Evolutionary conservation across 2,329 filamentous ascomycete genomes (phyloP), one percentile per base, ranked within the genome.

Genomic region (Domatiomyces catenatus): DNA sequence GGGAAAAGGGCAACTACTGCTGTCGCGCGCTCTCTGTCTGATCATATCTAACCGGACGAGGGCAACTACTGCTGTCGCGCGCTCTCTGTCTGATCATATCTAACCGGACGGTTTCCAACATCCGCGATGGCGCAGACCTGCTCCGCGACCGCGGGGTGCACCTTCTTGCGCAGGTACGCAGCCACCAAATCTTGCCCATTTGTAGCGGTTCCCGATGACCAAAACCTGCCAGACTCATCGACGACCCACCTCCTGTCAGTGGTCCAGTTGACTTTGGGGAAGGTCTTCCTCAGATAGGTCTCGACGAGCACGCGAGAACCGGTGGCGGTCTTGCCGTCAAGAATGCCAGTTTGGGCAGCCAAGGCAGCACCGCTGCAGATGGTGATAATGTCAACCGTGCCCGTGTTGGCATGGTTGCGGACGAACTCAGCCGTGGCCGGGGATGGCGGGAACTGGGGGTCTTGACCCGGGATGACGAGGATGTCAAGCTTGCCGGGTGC

Each of bases 401-500:
- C 59, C 43, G 48, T 57, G 5, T 57, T 58, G 10, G 64, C 53
- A 55, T 69, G 67, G 7, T 49, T 51, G 12, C 60, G 58, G 15
- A 69, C 52, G 48, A 67, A 69, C 1, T 60, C 56, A 3, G 61
- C 46, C 18, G 60, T 61, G 28, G 60, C 59, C 10, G 62, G 58
- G 1, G 56, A 52, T n/a, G n/a, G n/a, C n/a, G 0, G 64, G 64
- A 0, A 61, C 51, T 3, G 50, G 0, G 66, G 67, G 5, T 67
- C 60, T 0, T 67, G 64, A 2, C 67, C 67, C 0, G 67, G 67
- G 6, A 70, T 60, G 32, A 67, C 42, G 3, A 69, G 51, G 26
- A 67, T 55, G 49, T 69, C 66, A 0, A 69, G 55, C 1, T 59
- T 61, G 2, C 66, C 66, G 0, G 66, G 65, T 2, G 61, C 54